Conservation (phyloP, 106 monocot genomes). For the Acorus calamus region DNA sequence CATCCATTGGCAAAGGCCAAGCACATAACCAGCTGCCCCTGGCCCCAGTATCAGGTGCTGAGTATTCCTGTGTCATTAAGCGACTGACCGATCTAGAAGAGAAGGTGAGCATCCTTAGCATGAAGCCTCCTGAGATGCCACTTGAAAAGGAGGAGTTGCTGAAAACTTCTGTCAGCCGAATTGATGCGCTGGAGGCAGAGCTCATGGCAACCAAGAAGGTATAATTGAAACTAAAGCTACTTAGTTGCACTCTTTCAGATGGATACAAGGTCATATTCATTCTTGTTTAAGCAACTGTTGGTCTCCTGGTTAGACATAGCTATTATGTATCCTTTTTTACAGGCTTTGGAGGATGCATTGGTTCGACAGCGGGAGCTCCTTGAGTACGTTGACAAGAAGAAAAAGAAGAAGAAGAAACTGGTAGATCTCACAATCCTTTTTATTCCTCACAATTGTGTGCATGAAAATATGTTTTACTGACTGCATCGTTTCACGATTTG, state of each 20-base stretch:
- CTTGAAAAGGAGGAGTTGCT: slow-evolving; percentile 68
- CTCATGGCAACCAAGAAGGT: slow-evolving; percentile 79
- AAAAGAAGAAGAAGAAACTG: slow-evolving; percentile 53
- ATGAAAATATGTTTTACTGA: neutral
- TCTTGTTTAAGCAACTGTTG: too few relatives aligned
- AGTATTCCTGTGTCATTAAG: slow-evolving; percentile 42
- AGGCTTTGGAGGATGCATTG: slow-evolving; percentile 54
- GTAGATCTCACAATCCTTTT: slow-evolving; percentile 16
- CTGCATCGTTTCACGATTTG: slow-evolving; percentile 8
- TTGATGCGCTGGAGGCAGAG: slow-evolving; percentile 58
- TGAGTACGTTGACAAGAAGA: slow-evolving; percentile 65
- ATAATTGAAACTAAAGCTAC: neutral
- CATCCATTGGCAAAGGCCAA: slow-evolving; percentile 11
- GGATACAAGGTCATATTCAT: neutral
- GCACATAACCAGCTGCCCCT: neutral
- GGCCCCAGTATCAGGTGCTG: slow-evolving; percentile 27
- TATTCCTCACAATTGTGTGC: neutral
- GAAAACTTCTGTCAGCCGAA: slow-evolving; percentile 46
- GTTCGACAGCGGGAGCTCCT: slow-evolving; percentile 43
- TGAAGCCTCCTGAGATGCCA: slow-evolving; percentile 54
- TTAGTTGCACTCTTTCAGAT: too few relatives aligned
- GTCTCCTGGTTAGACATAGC: too few relatives aligned
- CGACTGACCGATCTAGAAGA: slow-evolving; percentile 68
- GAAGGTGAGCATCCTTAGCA: slow-evolving; percentile 40
- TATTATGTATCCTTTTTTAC: neutral